Percentiles rank a stretch among this genome's conserved stretches.
phyloP scores from a whole-genome alignment of 2,329 filamentous ascomycete species.

The Monilinia fructigena region DNA sequence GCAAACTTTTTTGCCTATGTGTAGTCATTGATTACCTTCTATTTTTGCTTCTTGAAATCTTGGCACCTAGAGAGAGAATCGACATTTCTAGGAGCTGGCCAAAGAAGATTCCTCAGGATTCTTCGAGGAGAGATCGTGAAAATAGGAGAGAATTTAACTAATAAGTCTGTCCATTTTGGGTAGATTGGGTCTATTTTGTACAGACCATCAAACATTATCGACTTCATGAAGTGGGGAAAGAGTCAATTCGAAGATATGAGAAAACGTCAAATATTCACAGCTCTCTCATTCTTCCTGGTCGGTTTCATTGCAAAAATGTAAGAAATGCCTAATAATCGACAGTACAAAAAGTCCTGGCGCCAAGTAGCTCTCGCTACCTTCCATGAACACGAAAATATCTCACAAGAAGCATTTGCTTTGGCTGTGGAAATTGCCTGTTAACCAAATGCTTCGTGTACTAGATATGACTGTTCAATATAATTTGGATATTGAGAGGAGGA shows the following conservation, averaged over 20 bases:
- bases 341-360: not conserved
- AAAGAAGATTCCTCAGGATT: slow-evolving; percentile 54
- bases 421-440: not conserved
- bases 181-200: not conserved
- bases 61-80: slow-evolving; percentile 79
- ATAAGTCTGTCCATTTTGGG: not conserved
- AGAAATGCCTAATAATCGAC: not conserved
- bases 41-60: slow-evolving; percentile 83
- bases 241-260: not conserved
- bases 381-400: not conserved
- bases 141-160: not conserved
- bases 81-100: slow-evolving; percentile 93
- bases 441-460: not conserved
- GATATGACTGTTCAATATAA: not conserved
- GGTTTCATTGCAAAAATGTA: not conserved
- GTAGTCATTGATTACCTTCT: slow-evolving; percentile 92
- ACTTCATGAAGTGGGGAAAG: not conserved
- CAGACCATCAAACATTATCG: not conserved
- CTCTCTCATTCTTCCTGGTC: not conserved
- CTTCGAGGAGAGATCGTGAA: slow-evolving; percentile 14
- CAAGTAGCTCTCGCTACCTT: not conserved
- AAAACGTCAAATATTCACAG: not conserved
- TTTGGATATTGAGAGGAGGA: too few species aligned
- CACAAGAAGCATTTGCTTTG: not conserved
- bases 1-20: slow-evolving; percentile 93